Evolutionary conservation across 2,329 filamentous ascomycete species (phyloP), one percentile per base, ranked within the genome.

Genomic region (Colletotrichum tabaci): DNA sequence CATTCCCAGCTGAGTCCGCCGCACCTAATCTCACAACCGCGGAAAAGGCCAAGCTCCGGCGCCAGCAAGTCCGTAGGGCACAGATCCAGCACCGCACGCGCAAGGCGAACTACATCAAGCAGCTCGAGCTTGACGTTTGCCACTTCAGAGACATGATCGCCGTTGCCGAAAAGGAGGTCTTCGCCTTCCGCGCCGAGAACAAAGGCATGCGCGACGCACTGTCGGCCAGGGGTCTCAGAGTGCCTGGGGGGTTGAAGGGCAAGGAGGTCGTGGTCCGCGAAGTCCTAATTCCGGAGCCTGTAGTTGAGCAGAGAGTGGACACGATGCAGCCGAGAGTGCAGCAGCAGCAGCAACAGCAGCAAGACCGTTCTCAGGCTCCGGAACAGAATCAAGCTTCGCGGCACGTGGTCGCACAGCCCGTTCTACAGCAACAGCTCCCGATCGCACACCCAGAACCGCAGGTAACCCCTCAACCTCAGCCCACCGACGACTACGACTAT

Each of bases 71-170:
- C 62, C 80, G 87, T 3, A 83, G 82, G 26, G 87, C 87, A 2
- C 87, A 89, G 81, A 84, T 85, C 47, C 84, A 88, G 76, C 87
- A 89, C 74, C 86, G 87, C 18, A 84, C 87, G 77, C 86, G 87
- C 75, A 89, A 89, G 75, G 86, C 85, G 61, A 85, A 88, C 76
- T 88, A 89, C 76, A 82, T 86, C 73, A 85, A 84, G 75, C 81
- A 88, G 79, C 84, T 89, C 40, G 87, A 89, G 80, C 79, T 84
- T 71, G 87, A 89, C 74, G 79, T 87, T 21, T 80, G 82, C 16
- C 80, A 82, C 73, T 82, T 87, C 66, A 84, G 87, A 15, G 84
- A 86, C 61, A 77, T 85, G 74, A 86, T 89, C 70, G 80, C 83
- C 49, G 77, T 77, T 18, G 78, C 82, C 0, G 82, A 87, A 75